Evolutionary conservation across 305 asterid species (phyloP).

Genomic region (Rubia peregrina): DNA sequence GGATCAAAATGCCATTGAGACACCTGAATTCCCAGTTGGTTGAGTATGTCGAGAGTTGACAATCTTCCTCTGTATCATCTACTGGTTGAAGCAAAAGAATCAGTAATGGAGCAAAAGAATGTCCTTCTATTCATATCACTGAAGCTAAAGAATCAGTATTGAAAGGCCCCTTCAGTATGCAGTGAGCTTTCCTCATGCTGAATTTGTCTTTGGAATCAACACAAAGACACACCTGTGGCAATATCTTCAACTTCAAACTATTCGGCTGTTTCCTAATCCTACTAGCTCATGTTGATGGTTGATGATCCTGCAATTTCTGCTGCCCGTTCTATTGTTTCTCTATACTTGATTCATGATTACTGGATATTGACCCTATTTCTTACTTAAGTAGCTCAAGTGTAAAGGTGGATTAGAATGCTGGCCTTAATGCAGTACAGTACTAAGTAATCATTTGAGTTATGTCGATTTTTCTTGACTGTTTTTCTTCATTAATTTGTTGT

Average conservation of each 20-base stretch:
- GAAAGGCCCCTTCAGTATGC: too few species aligned
- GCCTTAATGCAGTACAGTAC: too few species aligned
- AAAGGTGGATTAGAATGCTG: too few species aligned
- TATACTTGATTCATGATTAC: background rate
- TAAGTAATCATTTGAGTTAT: too few species aligned
- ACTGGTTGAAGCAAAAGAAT: background rate
- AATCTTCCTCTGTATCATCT: background rate
- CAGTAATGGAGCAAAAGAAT: background rate
- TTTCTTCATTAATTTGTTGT: background rate
- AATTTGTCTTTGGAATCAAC: background rate
- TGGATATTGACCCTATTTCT: background rate
- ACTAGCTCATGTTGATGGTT: background rate
- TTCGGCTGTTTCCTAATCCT: background rate
- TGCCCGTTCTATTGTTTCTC: too few species aligned
- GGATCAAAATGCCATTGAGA: too few species aligned
- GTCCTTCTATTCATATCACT: background rate
- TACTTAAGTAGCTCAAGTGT: too few species aligned
- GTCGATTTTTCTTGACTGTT: background rate
- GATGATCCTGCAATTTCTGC: background rate
- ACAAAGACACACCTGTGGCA: background rate
- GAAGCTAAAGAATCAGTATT: too few species aligned
- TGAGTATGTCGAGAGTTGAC: too few species aligned
- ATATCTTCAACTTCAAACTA: background rate
- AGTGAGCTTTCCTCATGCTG: too few species aligned
- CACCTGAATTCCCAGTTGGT: too few species aligned